Evolutionary conservation across 495 filamentous ascomycete genomes (phyloP), one percentile per base, ranked within the genome.

Genomic region (Podospora conica): DNA sequence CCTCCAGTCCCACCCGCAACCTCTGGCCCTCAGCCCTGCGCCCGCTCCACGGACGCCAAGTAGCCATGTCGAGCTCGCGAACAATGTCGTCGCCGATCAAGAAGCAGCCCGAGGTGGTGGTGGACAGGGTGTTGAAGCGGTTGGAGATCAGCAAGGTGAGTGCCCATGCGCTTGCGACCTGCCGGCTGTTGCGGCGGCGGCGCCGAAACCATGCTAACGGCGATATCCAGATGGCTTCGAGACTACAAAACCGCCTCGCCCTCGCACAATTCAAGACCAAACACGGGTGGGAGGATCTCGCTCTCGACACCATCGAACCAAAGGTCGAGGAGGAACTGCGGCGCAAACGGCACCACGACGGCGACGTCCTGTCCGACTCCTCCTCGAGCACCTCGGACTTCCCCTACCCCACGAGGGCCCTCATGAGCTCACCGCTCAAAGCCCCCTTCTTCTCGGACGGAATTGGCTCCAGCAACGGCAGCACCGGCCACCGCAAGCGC

Each of bases 201-300:
- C 7, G 55, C 25, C 8, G 58, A 66, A 54, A 55, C 25, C 12
- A 25, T 15, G 24, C 28, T 58, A n/a, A 61, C 28, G 11, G 53
- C 68, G 58, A 62, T 57, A 67, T 67, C 58, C 69, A 98, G 95
- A 95, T 98, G 78, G 95, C 92, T 63, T 82, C 93, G 77, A 89
- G 87, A 72, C 81, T 99, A 33, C 91, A 96, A 77, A 90, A 96
- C 80, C 92, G 94, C 55, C 84, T 99, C 33, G 94, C 96, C 69
- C 85, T 98, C 60, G 95, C 95, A 74, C 93, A 91, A 80, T 92
- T 96, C 85, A 99, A 97, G 80, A 91, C 93, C 61, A 91, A 94
- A 76, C 88, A 97, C 77, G 94, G 94, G 67, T 89, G 88, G 84
- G 87, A 93, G 75, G 85, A 91, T 76, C 83, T 92, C 63, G 86